Conservation (phyloP, 306 rosid species). For the Hippophae gyantsensis region DNA sequence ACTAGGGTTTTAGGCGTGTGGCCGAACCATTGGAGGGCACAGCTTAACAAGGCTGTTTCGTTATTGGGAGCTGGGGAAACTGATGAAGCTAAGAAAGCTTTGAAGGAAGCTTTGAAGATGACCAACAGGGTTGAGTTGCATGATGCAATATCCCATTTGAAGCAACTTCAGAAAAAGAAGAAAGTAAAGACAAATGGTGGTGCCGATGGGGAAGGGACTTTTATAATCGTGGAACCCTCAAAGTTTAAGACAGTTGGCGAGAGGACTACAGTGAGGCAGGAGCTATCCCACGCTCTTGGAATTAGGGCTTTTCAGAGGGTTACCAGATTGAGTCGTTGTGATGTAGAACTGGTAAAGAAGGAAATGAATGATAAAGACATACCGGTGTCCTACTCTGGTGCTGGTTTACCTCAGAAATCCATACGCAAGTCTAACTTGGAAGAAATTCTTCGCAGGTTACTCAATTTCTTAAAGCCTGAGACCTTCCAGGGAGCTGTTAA, state of each 20-base stretch:
- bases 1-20: slow-evolving; percentile 86
- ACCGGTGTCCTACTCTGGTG: slow-evolving; percentile 79
- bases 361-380: slow-evolving; percentile 81
- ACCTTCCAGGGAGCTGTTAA: slow-evolving; percentile 95
- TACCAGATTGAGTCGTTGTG: slow-evolving; percentile 81
- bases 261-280: slow-evolving; percentile 62
- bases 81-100: slow-evolving; percentile 80
- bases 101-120: slow-evolving; percentile 96
- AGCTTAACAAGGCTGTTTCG: slow-evolving; percentile 95
- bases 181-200: slow-evolving; percentile 58
- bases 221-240: slow-evolving; percentile 45
- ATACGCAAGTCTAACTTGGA: slow-evolving; percentile 86
- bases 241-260: slow-evolving; percentile 71
- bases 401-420: slow-evolving; percentile 78
- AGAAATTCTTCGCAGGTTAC: slow-evolving; percentile 74
- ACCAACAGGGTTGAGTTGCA: slow-evolving; percentile 96
- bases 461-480: slow-evolving; percentile 76
- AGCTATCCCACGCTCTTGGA: slow-evolving; percentile 55
- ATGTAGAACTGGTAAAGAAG: slow-evolving; percentile 70
- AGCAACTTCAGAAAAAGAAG: slow-evolving; percentile 95
- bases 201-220: slow-evolving; percentile 52
- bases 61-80: slow-evolving; percentile 86
- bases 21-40: slow-evolving; percentile 99
- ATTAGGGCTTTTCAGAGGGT: slow-evolving; percentile 85
- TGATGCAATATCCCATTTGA: slow-evolving; percentile 88